Evolutionary conservation across 164 flowering plant species (phyloP).

Genomic region (Berberis vulgaris): DNA sequence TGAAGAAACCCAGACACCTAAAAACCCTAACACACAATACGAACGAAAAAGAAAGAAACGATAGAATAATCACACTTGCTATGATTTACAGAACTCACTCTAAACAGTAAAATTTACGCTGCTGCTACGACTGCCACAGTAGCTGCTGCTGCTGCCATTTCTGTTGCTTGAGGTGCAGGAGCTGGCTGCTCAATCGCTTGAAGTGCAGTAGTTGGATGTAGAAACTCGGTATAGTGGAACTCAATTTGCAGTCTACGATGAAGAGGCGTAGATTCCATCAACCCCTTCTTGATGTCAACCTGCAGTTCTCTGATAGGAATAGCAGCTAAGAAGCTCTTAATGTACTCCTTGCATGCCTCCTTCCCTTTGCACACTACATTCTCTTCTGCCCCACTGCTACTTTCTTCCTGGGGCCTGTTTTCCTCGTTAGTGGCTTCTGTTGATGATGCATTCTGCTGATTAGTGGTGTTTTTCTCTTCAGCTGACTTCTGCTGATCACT

Average conservation of each 20-base stretch:
- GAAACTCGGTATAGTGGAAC: constrained; percentile 58
- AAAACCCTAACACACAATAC: constrained; percentile 6
- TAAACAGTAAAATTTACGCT: neutral
- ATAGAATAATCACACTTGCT: constrained; percentile 25
- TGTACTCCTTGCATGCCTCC: constrained; percentile 89
- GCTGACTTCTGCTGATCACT: constrained; percentile 26
- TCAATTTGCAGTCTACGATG: constrained; percentile 92
- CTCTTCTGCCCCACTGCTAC: constrained; percentile 26
- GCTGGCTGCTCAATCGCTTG: constrained; percentile 1
- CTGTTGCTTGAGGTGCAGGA: constrained; percentile 13
- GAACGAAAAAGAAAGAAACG: too few relatives aligned
- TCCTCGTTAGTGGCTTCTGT: too few relatives aligned
- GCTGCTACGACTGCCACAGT: constrained; percentile 3
- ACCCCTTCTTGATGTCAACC: constrained; percentile 80
- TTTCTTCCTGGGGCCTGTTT: constrained; percentile 24
- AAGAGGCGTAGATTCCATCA: constrained; percentile 53
- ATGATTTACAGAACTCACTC: constrained; percentile 18
- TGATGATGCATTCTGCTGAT: too few relatives aligned
- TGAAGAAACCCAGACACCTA: constrained; percentile 13
- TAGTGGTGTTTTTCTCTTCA: constrained; percentile 17
- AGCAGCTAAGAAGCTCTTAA: constrained; percentile 92
- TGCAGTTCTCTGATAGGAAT: constrained; percentile 89
- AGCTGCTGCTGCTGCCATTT: constrained; percentile 6
- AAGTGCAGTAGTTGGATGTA: constrained; percentile 1
- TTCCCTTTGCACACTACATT: constrained; percentile 69